Evolutionary conservation across 495 filamentous ascomycete genomes (phyloP).

Genomic region (Aspergillus wentii): DNA sequence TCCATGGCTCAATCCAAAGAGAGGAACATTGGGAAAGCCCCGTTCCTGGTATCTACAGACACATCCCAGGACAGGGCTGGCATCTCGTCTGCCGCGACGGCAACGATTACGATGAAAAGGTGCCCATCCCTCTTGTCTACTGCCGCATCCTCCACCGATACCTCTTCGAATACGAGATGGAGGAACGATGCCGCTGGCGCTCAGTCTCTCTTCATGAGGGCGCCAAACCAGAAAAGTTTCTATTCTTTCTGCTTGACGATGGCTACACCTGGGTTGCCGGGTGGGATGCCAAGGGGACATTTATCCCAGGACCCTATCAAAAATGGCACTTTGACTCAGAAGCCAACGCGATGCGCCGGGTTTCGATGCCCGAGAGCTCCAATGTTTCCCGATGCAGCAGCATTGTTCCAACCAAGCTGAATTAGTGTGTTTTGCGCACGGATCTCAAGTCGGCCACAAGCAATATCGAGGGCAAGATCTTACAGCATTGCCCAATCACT

Average conservation of each 20-base stretch:
- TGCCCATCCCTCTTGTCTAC: constrained; percentile 36
- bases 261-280: constrained; percentile 39
- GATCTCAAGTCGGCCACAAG: too few relatives aligned
- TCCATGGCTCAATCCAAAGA: constrained; percentile 28
- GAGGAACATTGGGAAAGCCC: constrained; percentile 45
- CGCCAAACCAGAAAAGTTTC: constrained; percentile 27
- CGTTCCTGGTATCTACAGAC: constrained; percentile 41
- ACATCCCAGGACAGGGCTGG: constrained; percentile 40
- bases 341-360: constrained; percentile 34
- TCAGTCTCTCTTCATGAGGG: constrained; percentile 30
- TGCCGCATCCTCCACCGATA: constrained; percentile 45
- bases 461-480: too few relatives aligned
- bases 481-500: too few relatives aligned
- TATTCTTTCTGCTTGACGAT: constrained; percentile 43
- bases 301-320: constrained; percentile 42
- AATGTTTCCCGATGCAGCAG: constrained; percentile 38
- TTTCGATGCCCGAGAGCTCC: constrained; percentile 34
- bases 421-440: too few relatives aligned
- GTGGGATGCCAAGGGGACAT: constrained; percentile 39
- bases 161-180: constrained; percentile 40
- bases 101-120: constrained; percentile 32
- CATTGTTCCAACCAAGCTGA: constrained; percentile 29
- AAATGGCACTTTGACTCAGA: constrained; percentile 39
- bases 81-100: constrained; percentile 37
- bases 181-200: constrained; percentile 39